Evolutionary conservation across 2,329 filamentous ascomycete species (phyloP).

Genomic region (Ceratocystiopsis minuta): DNA sequence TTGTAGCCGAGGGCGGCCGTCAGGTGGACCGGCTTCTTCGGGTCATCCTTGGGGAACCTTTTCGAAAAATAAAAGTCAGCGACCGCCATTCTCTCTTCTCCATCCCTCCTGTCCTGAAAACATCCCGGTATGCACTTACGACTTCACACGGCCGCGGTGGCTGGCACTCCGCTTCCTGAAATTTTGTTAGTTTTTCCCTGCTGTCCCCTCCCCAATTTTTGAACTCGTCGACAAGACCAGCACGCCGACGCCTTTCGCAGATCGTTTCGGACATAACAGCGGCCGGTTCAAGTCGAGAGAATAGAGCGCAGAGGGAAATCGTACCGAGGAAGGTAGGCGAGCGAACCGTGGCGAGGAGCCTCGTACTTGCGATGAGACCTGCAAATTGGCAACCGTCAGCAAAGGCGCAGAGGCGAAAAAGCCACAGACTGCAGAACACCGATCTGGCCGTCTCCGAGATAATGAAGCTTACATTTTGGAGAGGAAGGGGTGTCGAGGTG

Average conservation of each 20-base stretch:
- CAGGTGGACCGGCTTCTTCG: constrained; percentile 98
- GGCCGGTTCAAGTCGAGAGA: neutral
- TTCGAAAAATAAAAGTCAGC: constrained; percentile 8
- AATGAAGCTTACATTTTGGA: no score
- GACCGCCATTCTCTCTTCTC: constrained; percentile 1
- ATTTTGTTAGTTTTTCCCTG: no score
- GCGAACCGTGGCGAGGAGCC: constrained; percentile 87
- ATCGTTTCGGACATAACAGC: neutral
- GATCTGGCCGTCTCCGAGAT: no score
- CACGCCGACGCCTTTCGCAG: no score
- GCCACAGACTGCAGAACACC: no score
- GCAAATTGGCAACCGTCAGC: constrained; percentile 8
- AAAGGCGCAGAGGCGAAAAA: no score
- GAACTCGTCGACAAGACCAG: neutral
- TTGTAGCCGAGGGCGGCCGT: constrained; percentile 99
- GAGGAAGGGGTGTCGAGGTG: neutral
- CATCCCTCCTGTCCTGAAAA: neutral
- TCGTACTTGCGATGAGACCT: constrained; percentile 44
- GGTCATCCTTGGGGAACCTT: constrained; percentile 99
- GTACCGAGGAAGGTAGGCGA: constrained; percentile 55
- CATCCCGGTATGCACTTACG: constrained; percentile 38
- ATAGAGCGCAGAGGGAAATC: constrained; percentile 1
- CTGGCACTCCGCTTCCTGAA: constrained; percentile 11
- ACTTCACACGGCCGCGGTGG: constrained; percentile 56
- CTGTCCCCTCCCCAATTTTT: neutral